These are phyloP conservation scores for Terana coerulea DNA, from an alignment of 768 basidiomycete genomes.

Conservation along the genomic window DNA sequence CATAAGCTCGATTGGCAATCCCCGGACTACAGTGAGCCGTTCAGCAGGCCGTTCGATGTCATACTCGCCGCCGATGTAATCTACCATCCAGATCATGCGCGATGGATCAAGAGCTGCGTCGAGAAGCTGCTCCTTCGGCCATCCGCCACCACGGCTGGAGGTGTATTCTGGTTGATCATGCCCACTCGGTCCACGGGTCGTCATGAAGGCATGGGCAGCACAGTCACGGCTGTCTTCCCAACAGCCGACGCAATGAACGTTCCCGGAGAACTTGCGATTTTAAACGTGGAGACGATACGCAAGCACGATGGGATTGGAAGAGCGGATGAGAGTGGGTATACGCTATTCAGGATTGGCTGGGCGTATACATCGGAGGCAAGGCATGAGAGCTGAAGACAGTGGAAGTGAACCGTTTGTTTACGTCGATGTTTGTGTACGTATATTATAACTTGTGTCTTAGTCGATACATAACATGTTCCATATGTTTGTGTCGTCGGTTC, in stretches of 20 bases:
- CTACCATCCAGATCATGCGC: constrained; percentile 67
- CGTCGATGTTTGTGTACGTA: too few relatives aligned
- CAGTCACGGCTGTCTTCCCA: constrained; percentile 55
- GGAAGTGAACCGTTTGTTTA: too few relatives aligned
- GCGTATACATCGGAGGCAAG: too few relatives aligned
- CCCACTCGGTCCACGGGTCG: constrained; percentile 63
- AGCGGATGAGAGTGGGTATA: constrained; percentile 68
- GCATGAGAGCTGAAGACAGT: too few relatives aligned
- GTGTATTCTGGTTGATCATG: constrained; percentile 72
- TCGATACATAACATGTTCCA: too few relatives aligned
- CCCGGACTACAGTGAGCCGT: constrained; percentile 34
- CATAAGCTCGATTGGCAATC: constrained; percentile 62
- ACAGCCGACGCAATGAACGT: constrained; percentile 6
- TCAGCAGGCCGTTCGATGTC: constrained; percentile 52
- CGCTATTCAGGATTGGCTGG: constrained; percentile 74
- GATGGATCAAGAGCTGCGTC: constrained; percentile 65
- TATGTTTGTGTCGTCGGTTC: too few relatives aligned
- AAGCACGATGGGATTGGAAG: constrained; percentile 55
- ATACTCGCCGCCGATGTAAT: constrained; percentile 79
- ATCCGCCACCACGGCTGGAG: constrained; percentile 20
- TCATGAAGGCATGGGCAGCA: constrained; percentile 53
- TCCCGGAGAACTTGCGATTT: constrained; percentile 37
- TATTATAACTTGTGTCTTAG: too few relatives aligned
- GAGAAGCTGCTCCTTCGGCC: constrained; percentile 39
- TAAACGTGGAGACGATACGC: constrained; percentile 43